Evolutionary conservation across 441 rosid species (phyloP).

Genomic region (Rhodomyrtus psidioides): DNA sequence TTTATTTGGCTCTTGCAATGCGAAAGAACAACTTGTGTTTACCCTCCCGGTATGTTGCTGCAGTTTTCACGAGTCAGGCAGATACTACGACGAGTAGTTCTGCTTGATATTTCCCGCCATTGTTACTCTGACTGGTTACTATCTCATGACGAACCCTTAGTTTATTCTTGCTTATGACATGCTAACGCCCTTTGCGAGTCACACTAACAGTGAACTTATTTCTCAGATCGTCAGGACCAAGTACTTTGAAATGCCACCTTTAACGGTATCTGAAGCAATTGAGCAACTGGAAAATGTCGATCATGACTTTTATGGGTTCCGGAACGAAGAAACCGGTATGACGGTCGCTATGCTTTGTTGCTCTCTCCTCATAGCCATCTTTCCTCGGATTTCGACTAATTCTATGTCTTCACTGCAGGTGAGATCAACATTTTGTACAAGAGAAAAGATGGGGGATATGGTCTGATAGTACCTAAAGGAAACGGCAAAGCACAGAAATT

Average conservation of each 20-base stretch:
- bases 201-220: not conserved
- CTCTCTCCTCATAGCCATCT: not conserved
- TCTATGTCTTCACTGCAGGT: slow-evolving; percentile 32
- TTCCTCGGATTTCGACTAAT: not conserved
- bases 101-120: not conserved
- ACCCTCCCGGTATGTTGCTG: not conserved
- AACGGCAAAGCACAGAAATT: slow-evolving; percentile 43
- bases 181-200: not conserved
- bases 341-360: not conserved
- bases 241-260: slow-evolving; percentile 86
- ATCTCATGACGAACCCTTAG: not conserved
- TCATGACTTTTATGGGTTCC: slow-evolving; percentile 88
- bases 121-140: not conserved
- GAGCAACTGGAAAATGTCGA: slow-evolving; percentile 80
- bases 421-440: slow-evolving; percentile 84
- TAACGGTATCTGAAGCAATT: slow-evolving; percentile 72
- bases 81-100: not conserved
- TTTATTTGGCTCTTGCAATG: not conserved
- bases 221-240: slow-evolving; percentile 80
- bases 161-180: not conserved
- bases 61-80: not conserved
- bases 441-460: slow-evolving; percentile 84
- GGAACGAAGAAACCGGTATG: slow-evolving; percentile 88
- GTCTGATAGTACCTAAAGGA: slow-evolving; percentile 76
- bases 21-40: not conserved